These are phyloP conservation scores for Lodderomyces parapsilosis DNA, from an alignment of 1,139 yeast species.

Conservation along the genomic window DNA sequence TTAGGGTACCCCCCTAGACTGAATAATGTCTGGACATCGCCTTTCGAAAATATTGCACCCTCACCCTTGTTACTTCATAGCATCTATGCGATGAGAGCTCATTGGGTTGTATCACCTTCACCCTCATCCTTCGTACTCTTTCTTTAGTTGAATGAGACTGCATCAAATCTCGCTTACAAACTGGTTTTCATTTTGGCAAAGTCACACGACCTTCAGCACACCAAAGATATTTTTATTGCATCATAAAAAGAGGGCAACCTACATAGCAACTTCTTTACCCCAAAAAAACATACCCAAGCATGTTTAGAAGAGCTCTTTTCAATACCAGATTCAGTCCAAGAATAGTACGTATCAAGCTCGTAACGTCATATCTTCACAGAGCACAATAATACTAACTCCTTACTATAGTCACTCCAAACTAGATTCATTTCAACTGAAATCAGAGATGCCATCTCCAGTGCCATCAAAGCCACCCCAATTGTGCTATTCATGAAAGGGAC, in stretches of 20 bases:
- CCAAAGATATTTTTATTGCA: not conserved
- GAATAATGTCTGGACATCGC: no score
- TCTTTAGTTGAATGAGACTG: not conserved
- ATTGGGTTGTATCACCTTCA: not conserved
- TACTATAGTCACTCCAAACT: constrained; percentile 7
- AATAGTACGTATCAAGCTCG: constrained; percentile 1
- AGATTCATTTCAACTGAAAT: constrained; percentile 79
- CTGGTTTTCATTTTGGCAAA: not conserved
- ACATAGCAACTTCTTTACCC: not conserved
- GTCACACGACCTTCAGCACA: not conserved
- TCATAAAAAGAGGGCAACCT: not conserved
- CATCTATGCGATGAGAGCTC: no score
- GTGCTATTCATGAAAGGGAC: constrained; percentile 96
- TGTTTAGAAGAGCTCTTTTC: constrained; percentile 27
- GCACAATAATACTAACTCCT: constrained; percentile 5
- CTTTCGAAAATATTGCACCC: no score
- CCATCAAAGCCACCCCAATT: constrained; percentile 86
- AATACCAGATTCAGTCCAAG: constrained; percentile 11
- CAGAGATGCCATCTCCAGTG: constrained; percentile 77
- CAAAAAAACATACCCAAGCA: constrained; percentile 9
- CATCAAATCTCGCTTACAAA: constrained; percentile 3
- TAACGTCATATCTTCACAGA: no score
- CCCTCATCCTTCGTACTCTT: not conserved
- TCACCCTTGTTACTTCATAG: no score
- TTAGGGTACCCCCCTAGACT: no score